Percentiles rank a stretch among this genome's conserved stretches.
phyloP scores from a whole-genome alignment of 2,329 filamentous ascomycete species.

The Colletotrichum orchidophilum region DNA sequence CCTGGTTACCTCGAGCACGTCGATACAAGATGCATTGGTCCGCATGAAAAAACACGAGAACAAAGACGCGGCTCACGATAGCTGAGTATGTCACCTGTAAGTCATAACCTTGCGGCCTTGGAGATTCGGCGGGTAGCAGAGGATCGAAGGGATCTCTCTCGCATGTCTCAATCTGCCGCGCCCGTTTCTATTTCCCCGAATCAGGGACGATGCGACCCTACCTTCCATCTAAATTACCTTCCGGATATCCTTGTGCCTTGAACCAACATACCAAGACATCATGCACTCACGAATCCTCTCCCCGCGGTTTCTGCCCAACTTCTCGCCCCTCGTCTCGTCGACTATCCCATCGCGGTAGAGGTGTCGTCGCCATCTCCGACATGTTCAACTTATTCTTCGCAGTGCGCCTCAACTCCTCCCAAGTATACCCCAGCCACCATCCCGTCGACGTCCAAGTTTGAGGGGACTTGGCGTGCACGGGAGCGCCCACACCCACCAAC shows the following conservation, averaged over 20 bases:
- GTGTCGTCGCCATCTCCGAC: not conserved
- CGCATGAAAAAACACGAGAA: not conserved
- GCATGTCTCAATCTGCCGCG: not conserved
- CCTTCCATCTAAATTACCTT: not conserved
- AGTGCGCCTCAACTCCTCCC: not conserved
- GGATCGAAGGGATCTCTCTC: not conserved
- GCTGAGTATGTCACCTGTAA: constrained; percentile 1
- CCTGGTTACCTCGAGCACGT: not conserved
- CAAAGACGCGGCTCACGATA: constrained; percentile 9
- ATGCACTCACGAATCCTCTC: not conserved
- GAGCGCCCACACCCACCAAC: not conserved
- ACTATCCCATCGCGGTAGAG: not conserved
- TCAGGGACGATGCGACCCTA: constrained; percentile 8
- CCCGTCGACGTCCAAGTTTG: constrained; percentile 9
- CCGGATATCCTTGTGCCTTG: not conserved
- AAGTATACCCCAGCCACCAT: constrained; percentile 5
- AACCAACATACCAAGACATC: not conserved
- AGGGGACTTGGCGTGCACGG: not conserved
- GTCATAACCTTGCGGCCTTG: not conserved
- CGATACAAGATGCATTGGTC: not conserved
- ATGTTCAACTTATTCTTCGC: not conserved
- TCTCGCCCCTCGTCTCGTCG: constrained; percentile 11
- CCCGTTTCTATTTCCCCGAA: not conserved
- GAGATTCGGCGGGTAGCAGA: not conserved
- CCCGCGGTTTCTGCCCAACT: not conserved